Percentiles rank a stretch among this genome's conserved stretches.
phyloP scores from a whole-genome alignment of 371 early-diverging fungal species.

The Mortierella sp. region DNA sequence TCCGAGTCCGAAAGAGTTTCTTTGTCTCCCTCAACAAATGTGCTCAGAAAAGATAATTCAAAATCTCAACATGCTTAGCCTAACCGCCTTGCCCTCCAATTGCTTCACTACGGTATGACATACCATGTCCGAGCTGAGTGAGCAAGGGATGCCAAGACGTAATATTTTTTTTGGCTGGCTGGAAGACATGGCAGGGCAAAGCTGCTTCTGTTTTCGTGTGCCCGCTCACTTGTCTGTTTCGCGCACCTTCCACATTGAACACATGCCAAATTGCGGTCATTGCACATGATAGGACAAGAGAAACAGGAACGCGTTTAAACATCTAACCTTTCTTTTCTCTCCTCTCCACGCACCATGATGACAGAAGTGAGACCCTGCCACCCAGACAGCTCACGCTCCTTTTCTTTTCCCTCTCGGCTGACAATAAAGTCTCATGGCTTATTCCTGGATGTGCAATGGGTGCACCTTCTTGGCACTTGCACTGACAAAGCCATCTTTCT shows the following conservation, averaged over 20 bases:
- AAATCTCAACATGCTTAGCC: background rate
- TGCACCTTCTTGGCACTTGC: background rate
- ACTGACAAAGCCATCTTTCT: background rate
- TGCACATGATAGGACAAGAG: background rate
- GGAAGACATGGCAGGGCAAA: background rate
- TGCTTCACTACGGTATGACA: background rate
- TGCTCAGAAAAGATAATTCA: background rate
- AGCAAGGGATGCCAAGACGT: background rate
- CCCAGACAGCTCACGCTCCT: background rate
- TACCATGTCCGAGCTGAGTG: background rate
- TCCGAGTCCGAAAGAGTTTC: slow-evolving; percentile 4
- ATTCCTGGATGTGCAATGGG: background rate
- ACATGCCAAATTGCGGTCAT: background rate
- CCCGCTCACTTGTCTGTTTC: background rate
- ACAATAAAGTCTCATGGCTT: background rate
- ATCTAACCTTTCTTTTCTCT: background rate
- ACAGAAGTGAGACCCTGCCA: background rate
- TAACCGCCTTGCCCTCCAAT: background rate
- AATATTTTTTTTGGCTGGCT: background rate
- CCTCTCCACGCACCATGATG: background rate
- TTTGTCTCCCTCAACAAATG: background rate
- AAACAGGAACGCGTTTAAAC: background rate
- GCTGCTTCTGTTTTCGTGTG: background rate
- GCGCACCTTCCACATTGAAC: slow-evolving; percentile 4
- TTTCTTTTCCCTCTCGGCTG: background rate